Conservation (phyloP, 1,284 basidiomycete genomes). For the Uromyces viciae-fabae region DNA sequence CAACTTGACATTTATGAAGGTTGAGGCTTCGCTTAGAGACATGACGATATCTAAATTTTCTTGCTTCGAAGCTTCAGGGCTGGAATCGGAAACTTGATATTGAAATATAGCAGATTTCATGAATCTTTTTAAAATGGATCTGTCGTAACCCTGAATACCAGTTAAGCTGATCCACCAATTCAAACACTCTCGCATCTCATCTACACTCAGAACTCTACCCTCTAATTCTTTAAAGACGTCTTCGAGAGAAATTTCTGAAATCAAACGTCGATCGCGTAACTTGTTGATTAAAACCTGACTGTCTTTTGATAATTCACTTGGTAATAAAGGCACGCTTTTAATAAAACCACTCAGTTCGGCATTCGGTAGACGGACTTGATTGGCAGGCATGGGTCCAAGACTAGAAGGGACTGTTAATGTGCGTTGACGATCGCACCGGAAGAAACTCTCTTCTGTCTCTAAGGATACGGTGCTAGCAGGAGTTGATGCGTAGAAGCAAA, state of each 20-base stretch:
- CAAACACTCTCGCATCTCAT: slow-evolving; percentile 76
- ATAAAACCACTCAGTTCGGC: slow-evolving; percentile 71
- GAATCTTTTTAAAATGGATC: slow-evolving; percentile 59
- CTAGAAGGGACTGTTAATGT: slow-evolving; percentile 75
- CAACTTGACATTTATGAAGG: slow-evolving; percentile 69
- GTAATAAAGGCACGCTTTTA: slow-evolving; percentile 72
- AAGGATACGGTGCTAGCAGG: slow-evolving; percentile 78
- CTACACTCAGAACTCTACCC: slow-evolving; percentile 66
- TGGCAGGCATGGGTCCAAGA: slow-evolving; percentile 68
- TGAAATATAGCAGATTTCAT: slow-evolving; percentile 59
- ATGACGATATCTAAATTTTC: slow-evolving; percentile 60
- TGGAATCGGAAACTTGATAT: slow-evolving; percentile 60
- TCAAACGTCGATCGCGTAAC: slow-evolving; percentile 66
- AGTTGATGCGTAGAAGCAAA: slow-evolving; percentile 79
- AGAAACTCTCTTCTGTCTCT: slow-evolving; percentile 78
- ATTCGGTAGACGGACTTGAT: slow-evolving; percentile 74
- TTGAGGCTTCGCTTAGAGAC: slow-evolving; percentile 67
- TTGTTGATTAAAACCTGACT: slow-evolving; percentile 66
- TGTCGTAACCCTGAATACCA: slow-evolving; percentile 57
- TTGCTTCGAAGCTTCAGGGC: slow-evolving; percentile 41
- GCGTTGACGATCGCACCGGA: slow-evolving; percentile 61
- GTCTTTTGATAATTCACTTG: slow-evolving; percentile 65
- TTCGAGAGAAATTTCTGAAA: slow-evolving; percentile 73
- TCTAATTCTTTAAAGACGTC: slow-evolving; percentile 81
- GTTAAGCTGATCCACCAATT: slow-evolving; percentile 80